Evolutionary conservation across 768 basidiomycete species (phyloP).

Genomic region (Roridomyces roridus): DNA sequence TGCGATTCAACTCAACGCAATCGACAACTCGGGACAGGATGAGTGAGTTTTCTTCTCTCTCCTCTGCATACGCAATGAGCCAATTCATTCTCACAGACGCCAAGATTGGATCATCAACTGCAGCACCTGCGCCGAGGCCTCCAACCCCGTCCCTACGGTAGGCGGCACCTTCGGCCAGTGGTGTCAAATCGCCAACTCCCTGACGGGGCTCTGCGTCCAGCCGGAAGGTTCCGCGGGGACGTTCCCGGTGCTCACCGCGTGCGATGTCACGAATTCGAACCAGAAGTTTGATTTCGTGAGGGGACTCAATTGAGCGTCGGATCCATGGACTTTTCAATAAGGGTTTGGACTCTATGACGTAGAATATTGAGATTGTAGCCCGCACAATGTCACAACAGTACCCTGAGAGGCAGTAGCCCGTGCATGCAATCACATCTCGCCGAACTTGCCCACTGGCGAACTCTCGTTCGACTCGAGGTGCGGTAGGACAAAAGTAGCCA

Average conservation of each 20-base stretch:
- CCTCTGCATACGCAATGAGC: background rate
- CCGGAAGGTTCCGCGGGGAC: background rate
- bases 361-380: too few species aligned
- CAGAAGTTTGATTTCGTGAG: too few species aligned
- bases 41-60: background rate
- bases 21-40: slow-evolving; percentile 5
- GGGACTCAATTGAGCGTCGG: too few species aligned
- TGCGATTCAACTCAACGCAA: slow-evolving; percentile 1
- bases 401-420: too few species aligned
- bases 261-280: too few species aligned
- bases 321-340: too few species aligned
- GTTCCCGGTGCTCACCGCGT: background rate
- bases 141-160: background rate
- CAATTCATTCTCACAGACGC: slow-evolving; percentile 6
- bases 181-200: background rate
- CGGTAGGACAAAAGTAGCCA: too few species aligned
- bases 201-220: background rate
- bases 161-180: background rate
- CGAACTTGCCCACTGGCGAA: too few species aligned
- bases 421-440: too few species aligned
- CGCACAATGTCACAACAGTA: too few species aligned
- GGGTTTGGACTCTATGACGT: too few species aligned
- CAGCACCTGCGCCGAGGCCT: slow-evolving; percentile 5
- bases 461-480: too few species aligned
- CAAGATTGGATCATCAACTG: slow-evolving; percentile 19